Evolutionary conservation across 129 eudicot species (phyloP).

Genomic region (Saussurea involucrata): DNA sequence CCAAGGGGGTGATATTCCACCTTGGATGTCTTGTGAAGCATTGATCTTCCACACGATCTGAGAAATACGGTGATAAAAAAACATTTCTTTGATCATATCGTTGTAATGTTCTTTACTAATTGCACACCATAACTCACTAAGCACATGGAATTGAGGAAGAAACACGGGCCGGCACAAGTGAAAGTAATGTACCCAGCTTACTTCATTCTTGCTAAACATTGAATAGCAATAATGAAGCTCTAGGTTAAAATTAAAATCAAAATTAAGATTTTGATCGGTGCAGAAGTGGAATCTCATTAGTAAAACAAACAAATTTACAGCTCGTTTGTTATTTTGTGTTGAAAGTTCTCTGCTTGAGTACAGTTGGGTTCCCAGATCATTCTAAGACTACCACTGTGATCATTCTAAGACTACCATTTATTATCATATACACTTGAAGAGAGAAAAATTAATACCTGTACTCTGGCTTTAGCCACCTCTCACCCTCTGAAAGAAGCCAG

Average conservation of each 20-base stretch:
- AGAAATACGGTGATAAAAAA: conserved; percentile 8
- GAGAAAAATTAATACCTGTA: conserved; percentile 47
- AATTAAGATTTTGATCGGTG: neutral
- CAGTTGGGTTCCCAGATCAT: neutral
- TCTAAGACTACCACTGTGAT: neutral
- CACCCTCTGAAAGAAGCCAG: conserved; percentile 98
- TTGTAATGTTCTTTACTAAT: neutral
- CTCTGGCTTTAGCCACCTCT: conserved; percentile 93
- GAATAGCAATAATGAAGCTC: neutral
- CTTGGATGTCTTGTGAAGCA: conserved; percentile 87
- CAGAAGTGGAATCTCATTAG: neutral
- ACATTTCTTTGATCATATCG: conserved; percentile 6
- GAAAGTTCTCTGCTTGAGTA: neutral
- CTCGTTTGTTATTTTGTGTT: neutral
- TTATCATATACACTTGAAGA: neutral
- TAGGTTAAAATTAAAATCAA: too few species aligned
- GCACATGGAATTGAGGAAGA: neutral
- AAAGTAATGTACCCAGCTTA: neutral
- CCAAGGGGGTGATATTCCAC: conserved; percentile 97
- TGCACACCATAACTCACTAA: neutral
- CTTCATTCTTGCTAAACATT: neutral
- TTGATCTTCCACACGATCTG: conserved; percentile 93
- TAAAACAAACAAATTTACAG: neutral
- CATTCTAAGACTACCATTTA: neutral
- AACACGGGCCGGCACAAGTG: neutral